These are phyloP conservation scores for Ettlia oleoabundans DNA, from an alignment of 139 green algal genomes.

Conservation along the genomic window DNA sequence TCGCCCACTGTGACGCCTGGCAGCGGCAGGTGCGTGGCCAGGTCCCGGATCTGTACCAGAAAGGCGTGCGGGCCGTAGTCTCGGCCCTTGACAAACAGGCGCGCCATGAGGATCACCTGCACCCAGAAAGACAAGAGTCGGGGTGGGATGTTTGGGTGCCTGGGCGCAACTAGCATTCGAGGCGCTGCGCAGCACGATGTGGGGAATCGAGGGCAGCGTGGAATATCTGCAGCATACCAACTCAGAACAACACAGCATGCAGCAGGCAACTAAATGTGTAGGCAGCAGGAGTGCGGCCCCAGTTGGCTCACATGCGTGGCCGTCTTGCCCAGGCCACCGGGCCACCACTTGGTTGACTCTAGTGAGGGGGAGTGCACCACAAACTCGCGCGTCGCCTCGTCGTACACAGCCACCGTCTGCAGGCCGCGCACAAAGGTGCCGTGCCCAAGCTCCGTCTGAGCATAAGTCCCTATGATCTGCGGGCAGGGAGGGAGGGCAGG, in stretches of 20 bases:
- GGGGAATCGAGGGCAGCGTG: too few relatives aligned
- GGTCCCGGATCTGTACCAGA: conserved; percentile 81
- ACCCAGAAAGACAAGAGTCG: background rate
- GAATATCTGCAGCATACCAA: too few relatives aligned
- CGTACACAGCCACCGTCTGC: conserved; percentile 94
- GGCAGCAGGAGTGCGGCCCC: background rate
- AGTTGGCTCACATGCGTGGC: conserved; percentile 79
- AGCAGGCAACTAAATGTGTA: background rate
- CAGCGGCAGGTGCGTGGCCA: conserved; percentile 85
- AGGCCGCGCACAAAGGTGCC: conserved; percentile 97
- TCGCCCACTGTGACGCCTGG: conserved; percentile 91
- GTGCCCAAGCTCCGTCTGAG: conserved; percentile 97
- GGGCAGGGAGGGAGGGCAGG: background rate
- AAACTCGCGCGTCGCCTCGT: conserved; percentile 81
- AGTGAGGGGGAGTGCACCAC: conserved; percentile 91
- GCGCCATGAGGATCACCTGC: conserved; percentile 84
- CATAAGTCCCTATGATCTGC: conserved; percentile 90
- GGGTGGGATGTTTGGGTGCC: background rate
- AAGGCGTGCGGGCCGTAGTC: conserved; percentile 91
- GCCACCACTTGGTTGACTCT: conserved; percentile 89
- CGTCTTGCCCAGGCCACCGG: conserved; percentile 91
- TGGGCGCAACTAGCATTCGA: background rate
- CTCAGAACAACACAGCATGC: too few relatives aligned
- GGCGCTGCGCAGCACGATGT: background rate
- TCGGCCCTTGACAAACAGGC: conserved; percentile 73